Conservation (phyloP, 306 rosid genomes). For the Castanea mollissima region DNA sequence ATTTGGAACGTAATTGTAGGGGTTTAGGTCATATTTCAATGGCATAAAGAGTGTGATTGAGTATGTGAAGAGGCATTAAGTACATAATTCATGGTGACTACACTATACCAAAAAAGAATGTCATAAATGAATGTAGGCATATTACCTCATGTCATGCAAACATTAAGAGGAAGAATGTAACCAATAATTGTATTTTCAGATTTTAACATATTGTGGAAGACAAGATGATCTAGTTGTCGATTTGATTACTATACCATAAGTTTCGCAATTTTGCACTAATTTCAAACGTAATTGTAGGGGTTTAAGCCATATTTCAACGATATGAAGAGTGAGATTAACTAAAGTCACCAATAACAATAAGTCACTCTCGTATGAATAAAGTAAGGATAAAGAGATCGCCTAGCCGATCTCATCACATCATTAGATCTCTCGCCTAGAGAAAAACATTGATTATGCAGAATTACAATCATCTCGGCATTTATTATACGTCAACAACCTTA, state of each 20-base stretch:
- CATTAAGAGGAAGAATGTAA: conserved; percentile 7
- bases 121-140: conserved; percentile 14
- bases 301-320: no score
- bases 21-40: no score
- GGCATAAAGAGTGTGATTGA: neutral
- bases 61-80: neutral
- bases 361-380: no score
- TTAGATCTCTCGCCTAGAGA: no score
- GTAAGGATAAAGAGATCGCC: no score
- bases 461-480: no score
- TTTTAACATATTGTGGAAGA: conserved; percentile 28
- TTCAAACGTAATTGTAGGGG: conserved; percentile 10
- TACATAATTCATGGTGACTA: neutral
- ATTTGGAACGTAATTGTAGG: conserved; percentile 17
- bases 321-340: neutral
- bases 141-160: conserved; percentile 12
- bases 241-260: conserved; percentile 27
- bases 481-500: no score
- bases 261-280: conserved; percentile 28
- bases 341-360: no score
- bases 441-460: no score
- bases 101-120: conserved; percentile 14
- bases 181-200: conserved; percentile 40
- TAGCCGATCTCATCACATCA: no score
- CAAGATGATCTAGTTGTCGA: conserved; percentile 32